Percentiles rank a stretch among this genome's conserved stretches.
Evolutionary conservation across 2,329 filamentous ascomycete species (phyloP).

Genomic region (Colletotrichum tropicicola): DNA sequence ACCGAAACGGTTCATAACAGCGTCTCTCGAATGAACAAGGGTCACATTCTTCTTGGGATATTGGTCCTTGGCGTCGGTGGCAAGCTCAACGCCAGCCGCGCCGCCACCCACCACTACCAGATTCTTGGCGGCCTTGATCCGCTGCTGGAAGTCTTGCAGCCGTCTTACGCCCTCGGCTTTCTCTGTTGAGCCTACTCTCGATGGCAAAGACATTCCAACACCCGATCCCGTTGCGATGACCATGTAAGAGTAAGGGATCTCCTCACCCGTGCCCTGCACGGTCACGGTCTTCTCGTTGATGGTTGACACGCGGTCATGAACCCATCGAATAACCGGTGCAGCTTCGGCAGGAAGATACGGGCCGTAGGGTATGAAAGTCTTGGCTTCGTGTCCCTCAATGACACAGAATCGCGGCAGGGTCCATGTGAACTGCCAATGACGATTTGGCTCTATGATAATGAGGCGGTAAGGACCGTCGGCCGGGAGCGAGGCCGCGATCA

Average conservation of each 20-base stretch:
- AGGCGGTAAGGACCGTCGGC: constrained; percentile 56
- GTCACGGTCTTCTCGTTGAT: constrained; percentile 48
- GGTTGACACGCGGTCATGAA: constrained; percentile 50
- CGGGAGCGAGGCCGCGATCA: constrained; percentile 58
- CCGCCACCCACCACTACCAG: constrained; percentile 66
- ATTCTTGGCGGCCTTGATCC: constrained; percentile 50
- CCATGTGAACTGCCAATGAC: constrained; percentile 70
- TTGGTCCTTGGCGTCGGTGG: constrained; percentile 64
- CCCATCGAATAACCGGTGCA: constrained; percentile 46
- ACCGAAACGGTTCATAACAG: constrained; percentile 62
- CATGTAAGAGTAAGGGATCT: constrained; percentile 62
- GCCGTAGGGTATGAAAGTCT: constrained; percentile 69
- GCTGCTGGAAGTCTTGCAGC: constrained; percentile 55
- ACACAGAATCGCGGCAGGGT: constrained; percentile 68
- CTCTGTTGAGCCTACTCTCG: constrained; percentile 52
- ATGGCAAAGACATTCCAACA: constrained; percentile 54
- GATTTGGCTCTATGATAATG: constrained; percentile 66
- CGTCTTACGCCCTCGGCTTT: constrained; percentile 52
- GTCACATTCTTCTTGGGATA: constrained; percentile 66
- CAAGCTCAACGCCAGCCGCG: constrained; percentile 69
- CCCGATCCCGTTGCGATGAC: constrained; percentile 66
- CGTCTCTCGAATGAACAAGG: constrained; percentile 64
- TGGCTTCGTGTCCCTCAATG: constrained; percentile 62
- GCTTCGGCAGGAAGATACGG: constrained; percentile 46
- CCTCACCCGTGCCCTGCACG: constrained; percentile 50